Evolutionary conservation across 108 stramenopile species (phyloP).

Genomic region (Stephanodiscus triporus): DNA sequence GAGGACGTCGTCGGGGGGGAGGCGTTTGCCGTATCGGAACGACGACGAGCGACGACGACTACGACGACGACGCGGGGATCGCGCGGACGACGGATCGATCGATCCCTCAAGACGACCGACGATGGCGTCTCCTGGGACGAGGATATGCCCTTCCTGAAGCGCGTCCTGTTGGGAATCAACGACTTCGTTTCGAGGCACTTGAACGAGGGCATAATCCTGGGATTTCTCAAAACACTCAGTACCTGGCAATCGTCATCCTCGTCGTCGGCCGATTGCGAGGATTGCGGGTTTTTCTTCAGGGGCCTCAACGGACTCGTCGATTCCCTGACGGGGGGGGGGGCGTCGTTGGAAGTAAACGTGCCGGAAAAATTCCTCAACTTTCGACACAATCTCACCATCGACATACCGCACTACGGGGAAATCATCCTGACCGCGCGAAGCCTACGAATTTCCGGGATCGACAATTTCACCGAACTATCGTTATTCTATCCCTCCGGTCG

Average conservation of each 20-base stretch:
- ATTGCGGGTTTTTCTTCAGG: slow-evolving; percentile 66
- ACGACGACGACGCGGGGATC: not conserved
- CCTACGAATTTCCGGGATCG: slow-evolving; percentile 56
- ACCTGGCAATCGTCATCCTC: slow-evolving; percentile 13
- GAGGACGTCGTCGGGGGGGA: not conserved
- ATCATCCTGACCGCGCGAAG: slow-evolving; percentile 31
- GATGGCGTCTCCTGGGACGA: slow-evolving; percentile 32
- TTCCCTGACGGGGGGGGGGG: slow-evolving; percentile 41
- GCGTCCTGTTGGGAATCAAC: slow-evolving; percentile 20
- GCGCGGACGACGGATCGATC: not conserved
- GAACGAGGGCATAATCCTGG: slow-evolving; percentile 45
- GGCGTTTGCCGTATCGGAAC: not conserved
- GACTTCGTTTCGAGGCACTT: slow-evolving; percentile 44
- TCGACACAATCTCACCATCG: slow-evolving; percentile 53
- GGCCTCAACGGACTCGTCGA: slow-evolving; percentile 70
- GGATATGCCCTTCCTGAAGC: slow-evolving; percentile 50
- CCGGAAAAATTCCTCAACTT: slow-evolving; percentile 31
- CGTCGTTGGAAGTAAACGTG: slow-evolving; percentile 17
- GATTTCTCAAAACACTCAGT: slow-evolving; percentile 22
- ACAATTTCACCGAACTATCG: slow-evolving; percentile 52
- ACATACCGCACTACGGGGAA: slow-evolving; percentile 42
- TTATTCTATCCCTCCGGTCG: slow-evolving; percentile 45
- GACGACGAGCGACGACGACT: too few relatives aligned
- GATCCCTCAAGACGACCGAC: not conserved
- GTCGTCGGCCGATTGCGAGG: slow-evolving; percentile 12